These are phyloP conservation scores for Suhomyces bribrorum DNA, from an alignment of 1,139 yeast species.

Conservation along the genomic window DNA sequence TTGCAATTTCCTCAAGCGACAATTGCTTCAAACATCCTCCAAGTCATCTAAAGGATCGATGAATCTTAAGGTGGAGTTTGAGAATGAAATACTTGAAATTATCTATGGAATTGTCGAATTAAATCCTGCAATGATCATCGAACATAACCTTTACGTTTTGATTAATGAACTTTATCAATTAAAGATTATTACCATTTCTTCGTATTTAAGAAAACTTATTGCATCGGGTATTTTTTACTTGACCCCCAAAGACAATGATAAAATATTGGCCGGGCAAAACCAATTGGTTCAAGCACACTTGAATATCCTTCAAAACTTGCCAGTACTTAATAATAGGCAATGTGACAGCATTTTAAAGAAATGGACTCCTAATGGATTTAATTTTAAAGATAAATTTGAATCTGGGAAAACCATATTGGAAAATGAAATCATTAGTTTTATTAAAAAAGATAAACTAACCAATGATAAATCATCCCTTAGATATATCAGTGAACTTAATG, in stretches of 20 bases:
- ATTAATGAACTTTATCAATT: conserved; percentile 56
- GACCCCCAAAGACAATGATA: conserved; percentile 25
- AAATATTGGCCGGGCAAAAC: conserved; percentile 2
- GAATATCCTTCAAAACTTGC: conserved; percentile 53
- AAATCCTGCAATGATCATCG: conserved; percentile 20
- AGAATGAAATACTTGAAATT: conserved; percentile 42
- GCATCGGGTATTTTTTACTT: conserved; percentile 80
- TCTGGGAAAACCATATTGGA: conserved; percentile 30
- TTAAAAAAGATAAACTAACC: background rate
- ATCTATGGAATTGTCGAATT: conserved; percentile 26
- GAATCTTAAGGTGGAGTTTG: conserved; percentile 45
- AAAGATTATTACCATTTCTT: conserved; percentile 57
- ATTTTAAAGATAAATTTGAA: conserved; percentile 37
- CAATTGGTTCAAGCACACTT: conserved; percentile 35
- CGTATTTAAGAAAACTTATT: conserved; percentile 73
- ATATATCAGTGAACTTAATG: conserved; percentile 26
- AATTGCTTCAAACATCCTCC: conserved; percentile 23
- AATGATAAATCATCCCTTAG: conserved; percentile 1
- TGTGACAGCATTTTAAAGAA: conserved; percentile 50
- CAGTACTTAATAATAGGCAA: conserved; percentile 52
- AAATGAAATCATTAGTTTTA: conserved; percentile 21
- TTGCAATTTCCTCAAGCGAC: conserved; percentile 41
- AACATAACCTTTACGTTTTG: conserved; percentile 48
- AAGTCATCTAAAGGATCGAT: conserved; percentile 20
- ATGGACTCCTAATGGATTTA: conserved; percentile 34